Percentiles rank a stretch among this genome's conserved stretches.
Evolutionary conservation across 2,329 filamentous ascomycete species (phyloP).

Genomic region (Pseudogymnoascus sp.): DNA sequence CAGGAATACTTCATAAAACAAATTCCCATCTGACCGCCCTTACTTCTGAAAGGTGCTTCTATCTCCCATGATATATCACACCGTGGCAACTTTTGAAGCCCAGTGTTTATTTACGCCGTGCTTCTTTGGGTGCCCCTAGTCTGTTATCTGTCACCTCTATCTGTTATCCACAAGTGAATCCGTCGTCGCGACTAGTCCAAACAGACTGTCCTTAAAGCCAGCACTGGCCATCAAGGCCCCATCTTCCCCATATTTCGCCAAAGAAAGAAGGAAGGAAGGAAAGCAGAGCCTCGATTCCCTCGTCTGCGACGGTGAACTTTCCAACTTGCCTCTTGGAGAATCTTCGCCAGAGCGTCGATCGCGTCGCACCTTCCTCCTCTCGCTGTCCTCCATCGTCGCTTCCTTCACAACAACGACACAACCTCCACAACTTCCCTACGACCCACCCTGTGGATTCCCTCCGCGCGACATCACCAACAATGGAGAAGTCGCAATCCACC

Average conservation of each 20-base stretch:
- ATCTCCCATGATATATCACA: neutral
- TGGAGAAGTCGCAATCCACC: neutral
- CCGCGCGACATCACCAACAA: neutral
- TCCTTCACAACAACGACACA: neutral
- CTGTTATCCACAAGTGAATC: neutral
- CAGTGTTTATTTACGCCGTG: neutral
- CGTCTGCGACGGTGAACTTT: neutral
- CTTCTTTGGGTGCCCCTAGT: neutral
- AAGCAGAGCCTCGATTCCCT: neutral
- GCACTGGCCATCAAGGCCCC: neutral
- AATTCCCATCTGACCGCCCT: neutral
- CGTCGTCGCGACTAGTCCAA: neutral
- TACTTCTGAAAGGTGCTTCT: neutral
- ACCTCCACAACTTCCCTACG: neutral
- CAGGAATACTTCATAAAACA: neutral
- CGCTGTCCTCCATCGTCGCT: neutral
- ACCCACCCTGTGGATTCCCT: neutral
- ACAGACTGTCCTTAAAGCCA: neutral
- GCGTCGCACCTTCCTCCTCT: neutral
- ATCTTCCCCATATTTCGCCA: neutral
- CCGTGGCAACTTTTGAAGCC: neutral
- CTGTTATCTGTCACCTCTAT: neutral
- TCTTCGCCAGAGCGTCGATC: neutral
- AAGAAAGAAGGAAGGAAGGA: neutral
- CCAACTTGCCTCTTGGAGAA: neutral